Evolutionary conservation across 345 rosid species (phyloP), one percentile per base, ranked within the genome.

Genomic region (Populus pruinosa): DNA sequence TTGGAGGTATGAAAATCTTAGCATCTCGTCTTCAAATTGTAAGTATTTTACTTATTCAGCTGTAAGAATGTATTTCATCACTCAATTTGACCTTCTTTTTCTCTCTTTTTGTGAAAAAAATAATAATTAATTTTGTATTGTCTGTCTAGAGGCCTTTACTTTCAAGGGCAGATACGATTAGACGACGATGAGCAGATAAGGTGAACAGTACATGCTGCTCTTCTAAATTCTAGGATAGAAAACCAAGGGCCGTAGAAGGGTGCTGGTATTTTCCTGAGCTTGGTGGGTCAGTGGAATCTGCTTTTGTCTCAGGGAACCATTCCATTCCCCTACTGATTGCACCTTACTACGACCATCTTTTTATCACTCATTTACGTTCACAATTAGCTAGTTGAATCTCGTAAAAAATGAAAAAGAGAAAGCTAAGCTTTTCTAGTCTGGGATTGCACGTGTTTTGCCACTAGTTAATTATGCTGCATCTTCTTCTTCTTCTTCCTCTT

Each of bases 381-480:
- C 13, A 61, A 70, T 49, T 17, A 35, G 53, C 33, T 11, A 71
- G 64, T 62, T 63, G 67, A 41, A 56, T 31, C 69, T 18, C 17
- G 67, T 59, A n/a, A 55, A 69, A 74, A 69, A 62, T 33, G 43
- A 11, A 31, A 41, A 25, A 38, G 14, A 70, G n/a, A 39, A 9
- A 9, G 7, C 33, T 36, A 10, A 27, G 21, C 20, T 27, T 44
- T 29, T 9, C 38, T 29, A 0, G 50, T 33, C 2, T 67, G 73
- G n/a, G 62, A 74, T 18, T 44, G 79, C 84, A 78, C 82, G 62
- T 75, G 82, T 65, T 68, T 41, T 13, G 61, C 62, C 44, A 33
- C 76, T 6, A 29, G 25, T 64, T 62, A 38, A 36, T 41, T 20
- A 1, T 47, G 49, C 39, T 70, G 20, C 9, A 2, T 53, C 21